phyloP scores from a whole-genome alignment of 495 filamentous ascomycete species.

The Beverwykella pulmonaria region DNA sequence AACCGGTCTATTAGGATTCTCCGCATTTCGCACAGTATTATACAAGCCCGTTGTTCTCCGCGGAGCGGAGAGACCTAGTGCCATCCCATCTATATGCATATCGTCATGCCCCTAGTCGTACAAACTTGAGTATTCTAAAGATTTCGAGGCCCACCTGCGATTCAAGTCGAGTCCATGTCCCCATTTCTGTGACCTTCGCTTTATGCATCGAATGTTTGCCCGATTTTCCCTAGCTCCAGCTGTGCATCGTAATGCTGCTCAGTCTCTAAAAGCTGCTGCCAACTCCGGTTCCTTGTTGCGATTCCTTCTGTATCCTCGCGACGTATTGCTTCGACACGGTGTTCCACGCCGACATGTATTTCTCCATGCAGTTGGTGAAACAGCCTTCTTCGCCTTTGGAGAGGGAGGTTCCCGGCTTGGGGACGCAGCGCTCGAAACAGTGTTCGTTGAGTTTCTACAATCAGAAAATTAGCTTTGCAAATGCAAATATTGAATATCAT shows the following conservation, averaged over 20 bases:
- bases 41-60: neutral
- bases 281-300: slow-evolving; percentile 13
- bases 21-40: neutral
- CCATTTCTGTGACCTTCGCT: too few species aligned
- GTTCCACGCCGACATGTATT: slow-evolving; percentile 96
- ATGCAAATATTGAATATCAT: neutral
- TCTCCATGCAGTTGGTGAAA: slow-evolving; percentile 89
- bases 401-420: slow-evolving; percentile 77
- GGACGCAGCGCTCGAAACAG: slow-evolving; percentile 93
- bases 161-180: neutral
- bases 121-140: neutral
- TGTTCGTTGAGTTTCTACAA: slow-evolving; percentile 90
- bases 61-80: neutral
- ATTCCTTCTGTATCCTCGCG: slow-evolving; percentile 67
- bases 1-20: neutral
- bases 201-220: too few species aligned
- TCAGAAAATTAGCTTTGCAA: neutral
- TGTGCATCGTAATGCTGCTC: too few species aligned
- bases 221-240: too few species aligned
- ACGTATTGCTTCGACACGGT: slow-evolving; percentile 76
- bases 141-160: neutral
- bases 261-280: slow-evolving; percentile 6
- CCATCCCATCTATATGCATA: neutral
- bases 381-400: slow-evolving; percentile 74
- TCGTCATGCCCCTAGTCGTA: neutral